Base-by-base conservation (phyloP, 495 filamentous ascomycete genomes). In the Aspergillus egyptiacus region DNA sequence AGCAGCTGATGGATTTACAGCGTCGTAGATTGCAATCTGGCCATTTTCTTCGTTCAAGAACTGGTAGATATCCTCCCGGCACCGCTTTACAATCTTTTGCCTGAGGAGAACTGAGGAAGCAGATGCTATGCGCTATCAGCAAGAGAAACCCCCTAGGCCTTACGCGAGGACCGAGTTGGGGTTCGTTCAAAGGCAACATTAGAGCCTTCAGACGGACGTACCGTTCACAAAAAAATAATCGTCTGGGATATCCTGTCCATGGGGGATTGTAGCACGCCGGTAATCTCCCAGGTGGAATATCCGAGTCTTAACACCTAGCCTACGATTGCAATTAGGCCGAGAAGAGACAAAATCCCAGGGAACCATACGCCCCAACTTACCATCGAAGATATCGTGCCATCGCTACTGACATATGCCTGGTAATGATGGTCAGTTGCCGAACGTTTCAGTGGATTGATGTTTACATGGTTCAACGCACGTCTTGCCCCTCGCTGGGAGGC, bases 211-310 rank as follows among this genome's bases (percentile, higher is more conserved):
- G 3, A 25, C 6, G 13, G 11, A 27, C 69, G 54, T 59, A 79
- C 78, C 91, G 65, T 99, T 90, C 31, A 95, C 85, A 61, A 86
- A 93, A 71, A 99, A 99, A 67, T 99, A 99, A 67, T 99, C 94
- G 56, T 95, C 86, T 2, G 94, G 94, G 38, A 97, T 87, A 60
- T 95, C 83, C 39, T 86, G 84, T 15, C 85, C 87, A 59, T 81
- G 78, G 18, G 90, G 90, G 49, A 97, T 82, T 11, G 89, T 91
- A 17, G 88, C 89, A 56, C 94, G 82, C 52, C 94, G 84, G 63
- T 99, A 99, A 66, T 99, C 94, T 33, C 94, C 93, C 13, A 99
- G 73, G 62, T 99, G 94, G 65, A 97, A 99, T 47, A 96, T 89
- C 50, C 89, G 83, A 20, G 93, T 97, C 72, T 99, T 99, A 41